Evolutionary conservation across 1,284 basidiomycete species (phyloP), one percentile per base, ranked within the genome.

Genomic region (Irpex rosettiformis): DNA sequence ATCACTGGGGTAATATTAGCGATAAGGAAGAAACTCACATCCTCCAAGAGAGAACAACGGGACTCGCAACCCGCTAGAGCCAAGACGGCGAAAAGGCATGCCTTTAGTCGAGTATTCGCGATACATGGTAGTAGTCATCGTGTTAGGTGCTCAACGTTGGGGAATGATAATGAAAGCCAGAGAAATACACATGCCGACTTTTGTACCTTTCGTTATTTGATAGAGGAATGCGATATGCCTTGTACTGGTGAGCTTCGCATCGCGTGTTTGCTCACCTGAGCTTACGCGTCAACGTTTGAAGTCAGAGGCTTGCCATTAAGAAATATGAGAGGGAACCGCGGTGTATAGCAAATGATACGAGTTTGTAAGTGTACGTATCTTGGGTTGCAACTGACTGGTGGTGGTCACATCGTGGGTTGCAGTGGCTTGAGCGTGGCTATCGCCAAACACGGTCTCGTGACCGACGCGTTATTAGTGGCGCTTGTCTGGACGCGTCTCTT

Each of bases 41-140:
- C 89, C 89, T 63, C 91, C 91, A 28, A 92, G 79, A 28, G 86
- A 89, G 73, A 93, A 90, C 8, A 93, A 66, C 0, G 91, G 89
- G 0, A 93, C 90, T 3, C 89, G 79, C 55, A 93, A 74, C 51
- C 91, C 91, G 60, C 83, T 85, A 43, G 82, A 75, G 16, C 91
- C 91, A 40, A 93, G 79, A 60, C 86, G 83, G 66, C 90, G 82
- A 77, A 89, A 93, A 4, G 79, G 81, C 88, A 89, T 89, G 62
- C 78, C 76, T 73, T 87, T 87, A 55, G 84, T 73, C 58, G 86
- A 77, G 65, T 79, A 88, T 33, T 64, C 60, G 45, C 52, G 49
- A 30, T 59, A 54, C 7, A 55, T 37, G 27, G 54, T 43, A 8
- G 24, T 27, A 16, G 33, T 6, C 45, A 47, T 18, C 45, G 45